Percentiles rank a stretch among this genome's conserved stretches.
These are phyloP conservation scores for Hagleromyces aurorensis DNA, from an alignment of 805 yeast genomes.

Conservation along the genomic window DNA sequence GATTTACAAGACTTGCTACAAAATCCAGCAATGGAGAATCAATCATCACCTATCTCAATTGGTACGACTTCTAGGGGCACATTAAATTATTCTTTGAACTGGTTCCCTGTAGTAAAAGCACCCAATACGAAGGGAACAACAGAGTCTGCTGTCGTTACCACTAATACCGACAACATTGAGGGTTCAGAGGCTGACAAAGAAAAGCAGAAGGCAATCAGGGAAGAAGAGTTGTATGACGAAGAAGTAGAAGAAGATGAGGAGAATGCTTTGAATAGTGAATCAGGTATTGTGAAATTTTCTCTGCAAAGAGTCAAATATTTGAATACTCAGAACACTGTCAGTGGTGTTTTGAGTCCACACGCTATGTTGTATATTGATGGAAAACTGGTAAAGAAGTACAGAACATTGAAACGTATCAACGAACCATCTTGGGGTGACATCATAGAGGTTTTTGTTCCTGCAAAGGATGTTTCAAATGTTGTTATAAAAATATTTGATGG, in stretches of 20 bases:
- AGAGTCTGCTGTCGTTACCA: too few species aligned
- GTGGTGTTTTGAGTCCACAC: slow-evolving; percentile 45
- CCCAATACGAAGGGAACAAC: slow-evolving; percentile 1
- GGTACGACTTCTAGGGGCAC: slow-evolving; percentile 47
- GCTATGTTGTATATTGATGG: slow-evolving; percentile 59
- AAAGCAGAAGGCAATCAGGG: slow-evolving; percentile 6
- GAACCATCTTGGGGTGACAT: slow-evolving; percentile 67
- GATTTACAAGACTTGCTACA: slow-evolving; percentile 56
- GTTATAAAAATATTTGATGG: slow-evolving; percentile 56
- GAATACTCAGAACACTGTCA: slow-evolving; percentile 43
- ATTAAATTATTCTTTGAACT: slow-evolving; percentile 46
- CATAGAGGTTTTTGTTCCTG: slow-evolving; percentile 52
- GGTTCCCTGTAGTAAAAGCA: slow-evolving; percentile 31
- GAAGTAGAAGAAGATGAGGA: slow-evolving; percentile 20
- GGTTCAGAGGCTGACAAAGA: slow-evolving; percentile 5
- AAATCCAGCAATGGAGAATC: slow-evolving; percentile 29
- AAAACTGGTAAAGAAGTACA: slow-evolving; percentile 45
- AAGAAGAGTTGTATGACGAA: slow-evolving; percentile 12
- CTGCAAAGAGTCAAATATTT: slow-evolving; percentile 54
- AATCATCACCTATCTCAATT: slow-evolving; percentile 27
- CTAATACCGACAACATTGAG: too few species aligned
- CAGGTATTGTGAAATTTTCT: slow-evolving; percentile 61
- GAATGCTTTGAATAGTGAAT: slow-evolving; percentile 40
- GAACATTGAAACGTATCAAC: slow-evolving; percentile 58
- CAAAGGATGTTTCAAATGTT: slow-evolving; percentile 49